A percentile compares a stretch with the other conserved stretches of the same genome.
Evolutionary conservation across 2,329 filamentous ascomycete genomes (phyloP).

Genomic region (Clonostachys chloroleuca): DNA sequence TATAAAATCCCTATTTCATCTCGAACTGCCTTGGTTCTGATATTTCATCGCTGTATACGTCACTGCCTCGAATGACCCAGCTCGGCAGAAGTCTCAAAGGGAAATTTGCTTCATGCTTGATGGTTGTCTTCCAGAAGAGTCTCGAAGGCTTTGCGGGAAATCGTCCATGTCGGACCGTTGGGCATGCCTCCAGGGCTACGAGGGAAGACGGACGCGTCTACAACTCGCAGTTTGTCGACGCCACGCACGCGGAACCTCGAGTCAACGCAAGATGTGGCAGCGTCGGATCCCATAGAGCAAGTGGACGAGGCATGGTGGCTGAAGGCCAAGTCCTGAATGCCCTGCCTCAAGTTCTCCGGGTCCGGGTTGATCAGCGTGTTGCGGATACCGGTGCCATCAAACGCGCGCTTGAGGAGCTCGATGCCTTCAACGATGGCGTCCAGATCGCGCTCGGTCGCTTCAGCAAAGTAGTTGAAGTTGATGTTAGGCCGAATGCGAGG

Average conservation of each 20-base stretch:
- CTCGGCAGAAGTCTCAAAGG: too few relatives aligned
- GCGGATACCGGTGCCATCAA: conserved; percentile 1
- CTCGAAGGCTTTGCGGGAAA: conserved; percentile 2
- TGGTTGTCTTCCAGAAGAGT: neutral
- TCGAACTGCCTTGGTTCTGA: too few relatives aligned
- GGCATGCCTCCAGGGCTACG: conserved; percentile 14
- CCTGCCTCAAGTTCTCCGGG: conserved; percentile 4
- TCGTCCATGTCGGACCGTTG: conserved; percentile 2
- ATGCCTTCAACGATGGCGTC: conserved; percentile 39
- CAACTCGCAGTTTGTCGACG: conserved; percentile 38
- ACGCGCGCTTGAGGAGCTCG: conserved; percentile 26
- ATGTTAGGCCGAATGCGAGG: conserved; percentile 49
- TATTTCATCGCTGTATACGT: too few relatives aligned
- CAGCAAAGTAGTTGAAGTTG: conserved; percentile 39
- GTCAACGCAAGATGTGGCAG: conserved; percentile 35
- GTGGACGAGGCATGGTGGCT: conserved; percentile 25
- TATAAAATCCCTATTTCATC: too few relatives aligned
- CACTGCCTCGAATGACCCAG: too few relatives aligned
- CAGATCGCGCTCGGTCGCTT: conserved; percentile 32
- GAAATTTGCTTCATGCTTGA: too few relatives aligned
- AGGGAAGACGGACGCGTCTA: conserved; percentile 40
- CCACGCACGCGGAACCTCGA: conserved; percentile 41
- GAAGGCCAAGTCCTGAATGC: conserved; percentile 21
- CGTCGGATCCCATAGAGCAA: conserved; percentile 28
- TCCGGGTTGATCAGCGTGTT: neutral